Conservation (phyloP, 2,329 filamentous ascomycete genomes). For the Colletotrichum higginsianum region DNA sequence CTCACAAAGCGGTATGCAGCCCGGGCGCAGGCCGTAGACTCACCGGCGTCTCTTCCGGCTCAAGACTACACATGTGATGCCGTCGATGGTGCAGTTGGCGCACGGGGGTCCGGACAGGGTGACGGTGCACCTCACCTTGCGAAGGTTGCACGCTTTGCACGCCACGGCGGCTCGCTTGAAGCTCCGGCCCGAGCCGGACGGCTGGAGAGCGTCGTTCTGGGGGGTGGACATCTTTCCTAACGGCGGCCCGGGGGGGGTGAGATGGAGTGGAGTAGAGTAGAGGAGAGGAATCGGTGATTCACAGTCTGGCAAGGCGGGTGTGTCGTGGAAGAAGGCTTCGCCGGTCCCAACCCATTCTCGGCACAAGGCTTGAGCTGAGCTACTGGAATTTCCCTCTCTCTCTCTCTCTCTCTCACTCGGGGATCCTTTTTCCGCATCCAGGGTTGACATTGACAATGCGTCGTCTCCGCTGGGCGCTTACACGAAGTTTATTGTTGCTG, state of each 20-base stretch:
- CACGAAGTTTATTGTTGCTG: not conserved
- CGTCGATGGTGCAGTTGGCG: conserved; percentile 45
- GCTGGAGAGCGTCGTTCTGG: conserved; percentile 6
- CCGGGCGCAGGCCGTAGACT: not conserved
- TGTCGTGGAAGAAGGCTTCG: too few species aligned
- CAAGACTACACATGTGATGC: conserved; percentile 42
- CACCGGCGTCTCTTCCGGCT: conserved; percentile 34
- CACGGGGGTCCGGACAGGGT: conserved; percentile 45
- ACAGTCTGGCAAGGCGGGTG: too few species aligned
- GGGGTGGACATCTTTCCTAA: conserved; percentile 23
- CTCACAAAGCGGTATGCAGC: not conserved
- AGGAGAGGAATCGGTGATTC: too few species aligned
- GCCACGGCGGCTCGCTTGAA: conserved; percentile 42
- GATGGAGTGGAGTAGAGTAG: too few species aligned
- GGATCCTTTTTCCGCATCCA: not conserved
- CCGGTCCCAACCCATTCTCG: conserved; percentile 1
- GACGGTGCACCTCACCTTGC: conserved; percentile 47
- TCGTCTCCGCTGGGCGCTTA: conserved; percentile 1
- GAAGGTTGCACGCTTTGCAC: conserved; percentile 44
- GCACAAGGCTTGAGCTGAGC: not conserved
- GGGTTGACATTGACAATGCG: not conserved
- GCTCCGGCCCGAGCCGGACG: conserved; percentile 12
- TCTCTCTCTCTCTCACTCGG: not conserved
- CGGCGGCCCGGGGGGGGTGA: too few species aligned
- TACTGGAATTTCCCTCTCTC: not conserved